Evolutionary conservation across 2,329 filamentous ascomycete species (phyloP).

Genomic region (Chrysoporthe austroafricana): DNA sequence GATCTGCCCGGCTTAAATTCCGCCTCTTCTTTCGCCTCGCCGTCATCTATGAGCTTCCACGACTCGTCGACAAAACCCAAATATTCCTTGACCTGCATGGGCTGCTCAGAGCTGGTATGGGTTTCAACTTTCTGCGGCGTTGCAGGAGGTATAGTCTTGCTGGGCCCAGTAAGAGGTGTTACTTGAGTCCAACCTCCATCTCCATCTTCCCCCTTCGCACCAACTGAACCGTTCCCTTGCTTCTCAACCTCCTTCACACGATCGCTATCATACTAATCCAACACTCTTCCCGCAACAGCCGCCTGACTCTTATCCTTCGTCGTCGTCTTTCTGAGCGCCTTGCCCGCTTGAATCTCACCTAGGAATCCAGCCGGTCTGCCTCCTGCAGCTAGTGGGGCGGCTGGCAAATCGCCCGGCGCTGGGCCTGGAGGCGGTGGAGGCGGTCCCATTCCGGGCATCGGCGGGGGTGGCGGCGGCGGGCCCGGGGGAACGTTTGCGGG

Average conservation of each 20-base stretch:
- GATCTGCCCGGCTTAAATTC: not conserved
- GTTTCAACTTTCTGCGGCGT: not conserved
- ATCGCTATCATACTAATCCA: slow-evolving; percentile 45
- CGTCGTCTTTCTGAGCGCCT: slow-evolving; percentile 78
- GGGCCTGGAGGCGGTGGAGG: slow-evolving; percentile 41
- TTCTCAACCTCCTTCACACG: not conserved
- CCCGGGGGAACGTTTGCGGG: slow-evolving; percentile 43
- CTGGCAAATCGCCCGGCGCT: slow-evolving; percentile 21
- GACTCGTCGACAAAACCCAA: slow-evolving; percentile 21
- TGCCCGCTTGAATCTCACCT: slow-evolving; percentile 82
- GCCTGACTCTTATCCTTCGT: slow-evolving; percentile 85
- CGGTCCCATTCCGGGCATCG: slow-evolving; percentile 45
- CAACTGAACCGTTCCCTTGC: not conserved
- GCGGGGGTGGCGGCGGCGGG: slow-evolving; percentile 44
- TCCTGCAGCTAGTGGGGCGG: slow-evolving; percentile 42
- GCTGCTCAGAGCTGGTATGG: not conserved
- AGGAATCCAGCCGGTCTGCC: slow-evolving; percentile 68
- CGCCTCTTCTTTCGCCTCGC: not conserved
- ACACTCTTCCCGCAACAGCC: slow-evolving; percentile 75
- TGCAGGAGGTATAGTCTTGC: not conserved
- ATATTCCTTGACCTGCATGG: slow-evolving; percentile 17
- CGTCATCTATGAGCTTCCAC: slow-evolving; percentile 2
- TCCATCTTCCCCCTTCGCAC: not conserved
- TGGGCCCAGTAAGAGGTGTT: not conserved
- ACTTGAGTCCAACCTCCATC: slow-evolving; percentile 2